Base-by-base conservation (phyloP, 176 grass and related monocot genomes). In the Rhynchospora breviuscula region DNA sequence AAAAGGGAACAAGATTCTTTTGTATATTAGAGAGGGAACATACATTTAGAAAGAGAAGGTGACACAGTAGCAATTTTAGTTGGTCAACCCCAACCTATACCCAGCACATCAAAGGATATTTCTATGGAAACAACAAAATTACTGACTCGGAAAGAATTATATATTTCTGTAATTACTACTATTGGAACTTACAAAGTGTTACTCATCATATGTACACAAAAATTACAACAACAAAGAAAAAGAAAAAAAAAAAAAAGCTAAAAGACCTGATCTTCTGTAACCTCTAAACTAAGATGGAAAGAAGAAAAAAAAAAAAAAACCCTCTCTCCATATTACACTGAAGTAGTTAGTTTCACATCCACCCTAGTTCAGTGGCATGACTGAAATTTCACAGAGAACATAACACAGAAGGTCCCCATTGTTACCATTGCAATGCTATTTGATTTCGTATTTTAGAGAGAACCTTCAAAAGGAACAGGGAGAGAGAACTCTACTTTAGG, bases 391-490 rank as follows among this genome's bases (percentile, higher is more conserved):
- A 71, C 40, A 71, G 6, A 43, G 15, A 45, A 10, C 48, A 57
- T 22, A 72, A 48, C 18, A 54, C 48, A 82, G n/a, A 21, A 65
- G 17, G 21, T 23, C 35, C 67, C 6, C 67, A 3, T 58, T 53
- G 10, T 49, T 15, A 71, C 43, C 23, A 75, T 87, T 85, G 3
- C 35, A 40, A 40, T 40, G 35, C 35, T 40, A 84, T 90, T 72
- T 86, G 40, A 47, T 79, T 83, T 67, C n/a, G n/a, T 76, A 46
- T 60, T 25, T 94, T 81, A 98, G 6, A 91, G 86, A 9, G 62
- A 91, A 8, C 88, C 91, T 74, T 99, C 96, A 33, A 99, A 99
- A 17, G 93, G 93, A 56, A 95, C 96, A 46, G 64, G 67, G 45
- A 91, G 89, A 85, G 33, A 14, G 23, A 88, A 90, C 51, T 74